Evolutionary conservation across 176 grass and related monocot species (phyloP).

Genomic region (Aegilops sharonensis): DNA sequence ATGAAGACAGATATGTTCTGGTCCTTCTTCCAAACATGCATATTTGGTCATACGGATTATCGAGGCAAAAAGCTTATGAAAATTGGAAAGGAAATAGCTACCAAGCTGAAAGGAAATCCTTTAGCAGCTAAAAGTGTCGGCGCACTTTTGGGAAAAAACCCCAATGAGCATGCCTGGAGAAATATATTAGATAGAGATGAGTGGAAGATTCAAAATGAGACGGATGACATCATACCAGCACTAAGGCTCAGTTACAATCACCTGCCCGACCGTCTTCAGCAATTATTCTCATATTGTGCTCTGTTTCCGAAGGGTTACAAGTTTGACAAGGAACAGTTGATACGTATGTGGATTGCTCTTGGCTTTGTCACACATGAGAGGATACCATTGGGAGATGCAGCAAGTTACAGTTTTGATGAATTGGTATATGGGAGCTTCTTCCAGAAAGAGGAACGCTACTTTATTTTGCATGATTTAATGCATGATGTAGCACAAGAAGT

Average conservation of each 20-base stretch:
- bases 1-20: slow-evolving; percentile 32
- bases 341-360: slow-evolving; percentile 45
- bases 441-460: neutral
- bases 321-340: slow-evolving; percentile 41
- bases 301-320: slow-evolving; percentile 52
- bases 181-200: slow-evolving; percentile 29
- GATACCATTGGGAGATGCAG: slow-evolving; percentile 16
- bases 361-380: slow-evolving; percentile 19
- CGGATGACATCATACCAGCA: slow-evolving; percentile 33
- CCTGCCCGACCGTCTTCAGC: slow-evolving; percentile 27
- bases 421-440: slow-evolving; percentile 42
- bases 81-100: slow-evolving; percentile 40
- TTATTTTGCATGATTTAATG: slow-evolving; percentile 45
- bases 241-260: slow-evolving; percentile 48
- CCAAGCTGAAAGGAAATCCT: slow-evolving; percentile 43
- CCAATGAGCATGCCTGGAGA: slow-evolving; percentile 19
- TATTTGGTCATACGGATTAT: slow-evolving; percentile 31
- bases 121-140: slow-evolving; percentile 57
- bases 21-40: slow-evolving; percentile 40
- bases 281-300: slow-evolving; percentile 42
- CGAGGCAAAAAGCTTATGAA: neutral
- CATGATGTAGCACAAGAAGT: slow-evolving; percentile 45
- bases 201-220: slow-evolving; percentile 9
- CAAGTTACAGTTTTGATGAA: slow-evolving; percentile 27
- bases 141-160: slow-evolving; percentile 28